Base-by-base conservation (phyloP, 805 yeast genomes). In the Starmerella powellii region DNA sequence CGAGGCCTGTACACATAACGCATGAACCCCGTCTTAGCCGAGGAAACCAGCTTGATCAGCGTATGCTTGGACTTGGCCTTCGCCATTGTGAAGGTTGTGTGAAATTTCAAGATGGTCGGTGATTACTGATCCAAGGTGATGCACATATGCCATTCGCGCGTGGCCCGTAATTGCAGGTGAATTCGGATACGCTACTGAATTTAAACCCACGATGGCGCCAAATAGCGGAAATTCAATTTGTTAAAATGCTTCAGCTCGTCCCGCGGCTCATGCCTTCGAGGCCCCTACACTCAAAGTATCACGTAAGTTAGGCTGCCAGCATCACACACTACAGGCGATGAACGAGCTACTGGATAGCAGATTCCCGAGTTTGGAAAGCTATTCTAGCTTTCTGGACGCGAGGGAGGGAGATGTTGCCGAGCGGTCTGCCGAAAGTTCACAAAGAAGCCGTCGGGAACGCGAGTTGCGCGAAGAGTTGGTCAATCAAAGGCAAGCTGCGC, bases 1-100 rank as follows among this genome's bases (percentile, higher is more conserved):
- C 95, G 78, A 38, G 86, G 91, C 36, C 87, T 74, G 39, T 76
- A 68, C 51, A 86, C 74, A 59, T 86, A 79, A 58, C 93, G 76
- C 59, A 76, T 76, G 62, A 71, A 83, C 1, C 97, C 97, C 1
- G 97, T 87, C 53, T 80, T 74, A 15, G 96, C 97, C 2, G 91
- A 72, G 1, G 97, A 88, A 2, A 87, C 67, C 49, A 88, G 72
- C 62, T 85, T 84, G 44, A 88, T 80, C 57, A 87, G 77, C 3
- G 94, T 80, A 52, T 77, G 77, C 56, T 86, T 77, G 20, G 82
- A 71, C 63, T 83, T 83, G 34, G 80, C 76, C 61, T 80, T 51
- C 26, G 79, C 57, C 56, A 51, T 54, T 24, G 17, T 8, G 17
- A 21, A n/a, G 37, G 12, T 13, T n/a, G 32, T 30, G 16, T 30